Conservation (phyloP, 2,329 filamentous ascomycete genomes). For the Clarireedia sp. region DNA sequence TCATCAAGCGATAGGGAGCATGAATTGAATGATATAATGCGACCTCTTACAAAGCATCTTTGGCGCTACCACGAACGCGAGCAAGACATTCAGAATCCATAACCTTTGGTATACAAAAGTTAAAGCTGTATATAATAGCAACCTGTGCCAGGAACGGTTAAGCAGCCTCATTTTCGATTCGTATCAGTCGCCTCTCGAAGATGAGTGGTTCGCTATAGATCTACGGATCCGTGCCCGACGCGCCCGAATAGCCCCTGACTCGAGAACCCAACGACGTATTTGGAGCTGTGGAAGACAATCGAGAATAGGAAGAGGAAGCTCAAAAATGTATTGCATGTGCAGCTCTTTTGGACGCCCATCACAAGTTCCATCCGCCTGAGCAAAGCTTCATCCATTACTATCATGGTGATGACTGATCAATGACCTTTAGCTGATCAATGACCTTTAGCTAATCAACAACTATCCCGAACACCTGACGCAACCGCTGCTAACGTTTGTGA, state of each 20-base stretch:
- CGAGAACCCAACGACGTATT: not conserved
- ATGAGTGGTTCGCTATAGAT: not conserved
- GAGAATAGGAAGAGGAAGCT: not conserved
- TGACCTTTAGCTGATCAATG: not conserved
- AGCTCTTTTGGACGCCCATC: not conserved
- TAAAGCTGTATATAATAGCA: slow-evolving; percentile 1
- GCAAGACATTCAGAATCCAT: not conserved
- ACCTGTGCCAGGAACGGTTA: slow-evolving; percentile 13
- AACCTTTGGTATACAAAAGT: not conserved
- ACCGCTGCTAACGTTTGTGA: too few relatives aligned
- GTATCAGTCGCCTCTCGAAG: not conserved
- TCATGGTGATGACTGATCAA: not conserved
- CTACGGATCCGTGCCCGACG: not conserved
- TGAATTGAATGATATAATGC: not conserved
- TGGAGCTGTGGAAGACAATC: not conserved
- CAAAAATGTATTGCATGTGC: not conserved
- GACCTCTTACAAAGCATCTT: slow-evolving; percentile 4
- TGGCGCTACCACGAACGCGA: not conserved
- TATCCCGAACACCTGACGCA: too few relatives aligned
- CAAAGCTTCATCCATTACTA: not conserved
- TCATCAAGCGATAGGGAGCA: slow-evolving; percentile 53
- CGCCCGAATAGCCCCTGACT: not conserved
- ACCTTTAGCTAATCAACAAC: too few relatives aligned
- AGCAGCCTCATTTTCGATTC: slow-evolving; percentile 14
- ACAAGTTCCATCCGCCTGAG: not conserved